phyloP scores from a whole-genome alignment of 2,329 filamentous ascomycete genomes.

The Botrytis medusae region DNA sequence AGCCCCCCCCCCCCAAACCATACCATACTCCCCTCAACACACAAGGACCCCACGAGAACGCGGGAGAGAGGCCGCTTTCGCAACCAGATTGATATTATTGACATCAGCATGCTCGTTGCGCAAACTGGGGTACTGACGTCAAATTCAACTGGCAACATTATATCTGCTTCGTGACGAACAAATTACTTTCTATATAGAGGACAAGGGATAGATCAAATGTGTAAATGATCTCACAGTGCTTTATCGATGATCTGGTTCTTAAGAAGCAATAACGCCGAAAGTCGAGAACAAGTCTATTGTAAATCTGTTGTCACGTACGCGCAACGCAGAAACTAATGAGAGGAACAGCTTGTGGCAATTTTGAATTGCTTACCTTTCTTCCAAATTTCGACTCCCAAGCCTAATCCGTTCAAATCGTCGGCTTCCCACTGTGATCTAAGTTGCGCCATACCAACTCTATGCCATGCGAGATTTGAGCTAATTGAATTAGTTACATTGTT shows the following conservation, averaged over 20 bases:
- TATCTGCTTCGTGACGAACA: not conserved
- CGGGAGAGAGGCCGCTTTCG: constrained; percentile 16
- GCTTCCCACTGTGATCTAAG: constrained; percentile 1
- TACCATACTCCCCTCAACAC: not conserved
- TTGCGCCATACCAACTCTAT: constrained; percentile 5
- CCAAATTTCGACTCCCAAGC: not conserved
- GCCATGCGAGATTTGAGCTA: constrained; percentile 4
- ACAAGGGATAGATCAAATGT: not conserved
- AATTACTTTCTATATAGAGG: not conserved
- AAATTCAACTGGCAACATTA: not conserved
- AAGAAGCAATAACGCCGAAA: not conserved
- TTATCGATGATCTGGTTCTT: constrained; percentile 4
- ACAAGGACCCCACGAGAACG: constrained; percentile 12
- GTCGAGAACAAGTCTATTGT: not conserved
- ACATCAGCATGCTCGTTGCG: not conserved
- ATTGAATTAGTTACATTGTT: not conserved
- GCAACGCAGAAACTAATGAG: not conserved
- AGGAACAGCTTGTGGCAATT: not conserved
- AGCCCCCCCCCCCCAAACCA: not conserved
- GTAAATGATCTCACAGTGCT: not conserved
- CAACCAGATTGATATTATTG: constrained; percentile 2
- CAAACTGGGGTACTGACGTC: constrained; percentile 13
- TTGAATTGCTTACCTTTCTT: constrained; percentile 1
- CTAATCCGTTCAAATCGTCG: constrained; percentile 10
- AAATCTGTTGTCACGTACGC: not conserved